Evolutionary conservation across 306 rosid species (phyloP).

Genomic region (Trichosanthes truncata): DNA sequence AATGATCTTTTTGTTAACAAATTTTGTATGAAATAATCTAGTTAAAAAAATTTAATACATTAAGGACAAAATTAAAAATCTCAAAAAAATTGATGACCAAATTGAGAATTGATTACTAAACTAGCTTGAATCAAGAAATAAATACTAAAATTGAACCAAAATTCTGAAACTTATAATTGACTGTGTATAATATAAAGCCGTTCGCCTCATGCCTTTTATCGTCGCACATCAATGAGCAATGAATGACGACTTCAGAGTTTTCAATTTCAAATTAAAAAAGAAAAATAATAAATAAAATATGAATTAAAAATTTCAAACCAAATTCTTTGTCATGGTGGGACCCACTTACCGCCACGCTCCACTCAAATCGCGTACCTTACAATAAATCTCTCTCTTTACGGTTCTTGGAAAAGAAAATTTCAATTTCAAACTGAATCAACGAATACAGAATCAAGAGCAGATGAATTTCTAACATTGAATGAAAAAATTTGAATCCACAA

Average conservation of each 20-base stretch:
- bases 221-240: too few species aligned
- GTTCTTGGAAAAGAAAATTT: not conserved
- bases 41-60: too few species aligned
- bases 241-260: too few species aligned
- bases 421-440: not conserved
- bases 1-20: too few species aligned
- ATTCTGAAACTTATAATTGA: not conserved
- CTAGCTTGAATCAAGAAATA: too few species aligned
- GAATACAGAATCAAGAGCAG: not conserved
- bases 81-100: too few species aligned
- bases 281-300: not conserved
- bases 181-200: not conserved
- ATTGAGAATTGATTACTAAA: too few species aligned
- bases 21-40: too few species aligned
- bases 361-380: not conserved
- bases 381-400: too few species aligned
- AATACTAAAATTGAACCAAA: too few species aligned
- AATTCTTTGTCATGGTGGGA: not conserved
- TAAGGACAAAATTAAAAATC: too few species aligned
- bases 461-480: not conserved
- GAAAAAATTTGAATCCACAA: not conserved
- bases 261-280: not conserved
- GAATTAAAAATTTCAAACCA: not conserved
- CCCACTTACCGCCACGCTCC: not conserved
- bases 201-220: too few species aligned